Base-by-base conservation (phyloP, 129 eudicot genomes). In the Chrysanthemum lavandulifolium region DNA sequence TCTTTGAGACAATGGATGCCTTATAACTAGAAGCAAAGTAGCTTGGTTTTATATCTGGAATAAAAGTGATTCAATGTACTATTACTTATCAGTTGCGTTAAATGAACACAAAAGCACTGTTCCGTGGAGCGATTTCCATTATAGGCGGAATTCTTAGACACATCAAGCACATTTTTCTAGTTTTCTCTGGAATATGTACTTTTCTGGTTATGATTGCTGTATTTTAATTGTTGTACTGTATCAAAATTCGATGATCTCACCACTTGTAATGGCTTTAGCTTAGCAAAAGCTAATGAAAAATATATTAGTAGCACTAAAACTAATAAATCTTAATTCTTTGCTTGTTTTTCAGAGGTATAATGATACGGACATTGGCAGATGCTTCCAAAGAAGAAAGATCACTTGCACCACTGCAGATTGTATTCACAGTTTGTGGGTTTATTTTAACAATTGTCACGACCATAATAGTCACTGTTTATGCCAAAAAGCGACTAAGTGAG, bases 321-420 rank as follows among this genome's bases (percentile, higher is more conserved):
- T 40, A 40, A 36, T 40, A 40, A 40, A 40, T 40, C 47, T 53
- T 52, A 52, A 1, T 52, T 52, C 1, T 5, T 10, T 53, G 47
- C 18, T 53, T 53, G 7, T 1, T 53, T 53, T 53, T 53, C 57
- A 91, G 97, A 15, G 97, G 97, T 29, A 84, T 91, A 70, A 64
- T 91, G 81, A 91, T 91, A 23, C 78, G 84, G 58, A 84, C 97
- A 0, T 64, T 91, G 47, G 97, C 96, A 0, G 85, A 91, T 72
- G 97, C 97, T 56, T 84, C 97, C 31, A 68, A 84, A 10, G 87
- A 84, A 48, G 73, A 73, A 14, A 90, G 56, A 25, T 58, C 84
- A 2, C 87, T 91, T 13, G 79, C 96, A 31, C 85, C 83, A 11
- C 58, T 82, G 4, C 91, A 91, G 81, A 88, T 91, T 25, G 73